A percentile compares a stretch with the other conserved stretches of the same genome.
Conservation (phyloP, 2,329 filamentous ascomycete species). For the Ophiostoma perfectum region DNA sequence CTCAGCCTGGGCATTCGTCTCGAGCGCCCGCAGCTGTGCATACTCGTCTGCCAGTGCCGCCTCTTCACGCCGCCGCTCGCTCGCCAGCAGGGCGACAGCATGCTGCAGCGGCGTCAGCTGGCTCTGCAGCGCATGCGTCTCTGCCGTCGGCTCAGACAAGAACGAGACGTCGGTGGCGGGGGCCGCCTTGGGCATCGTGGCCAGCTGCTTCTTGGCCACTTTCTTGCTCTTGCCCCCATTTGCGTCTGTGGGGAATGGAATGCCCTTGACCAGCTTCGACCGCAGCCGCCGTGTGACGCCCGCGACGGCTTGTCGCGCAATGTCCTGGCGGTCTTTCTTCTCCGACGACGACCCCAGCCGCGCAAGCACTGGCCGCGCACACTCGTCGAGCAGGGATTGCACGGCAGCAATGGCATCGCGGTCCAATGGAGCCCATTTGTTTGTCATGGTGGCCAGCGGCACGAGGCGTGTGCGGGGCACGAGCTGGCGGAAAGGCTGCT, state of each 20-base stretch:
- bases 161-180: constrained; percentile 37
- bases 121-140: constrained; percentile 52
- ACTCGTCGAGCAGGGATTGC: constrained; percentile 51
- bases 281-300: constrained; percentile 51
- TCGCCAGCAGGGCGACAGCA: constrained; percentile 54
- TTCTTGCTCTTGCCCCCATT: too few species aligned
- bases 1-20: constrained; percentile 53
- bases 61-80: constrained; percentile 55
- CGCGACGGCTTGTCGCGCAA: constrained; percentile 52
- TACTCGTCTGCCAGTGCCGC: constrained; percentile 52
- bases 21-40: constrained; percentile 44
- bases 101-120: constrained; percentile 59
- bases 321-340: constrained; percentile 38
- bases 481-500: constrained; percentile 44
- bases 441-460: constrained; percentile 58
- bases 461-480: constrained; percentile 48
- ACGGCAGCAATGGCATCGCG: constrained; percentile 50
- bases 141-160: constrained; percentile 59
- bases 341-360: constrained; percentile 40
- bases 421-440: constrained; percentile 61
- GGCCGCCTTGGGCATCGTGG: constrained; percentile 27
- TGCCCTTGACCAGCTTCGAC: constrained; percentile 52
- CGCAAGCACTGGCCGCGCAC: constrained; percentile 57
- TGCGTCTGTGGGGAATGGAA: constrained; percentile 54
- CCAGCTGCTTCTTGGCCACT: neutral